phyloP scores from a whole-genome alignment of 768 basidiomycete genomes.

The Hirschioporus abietinus region DNA sequence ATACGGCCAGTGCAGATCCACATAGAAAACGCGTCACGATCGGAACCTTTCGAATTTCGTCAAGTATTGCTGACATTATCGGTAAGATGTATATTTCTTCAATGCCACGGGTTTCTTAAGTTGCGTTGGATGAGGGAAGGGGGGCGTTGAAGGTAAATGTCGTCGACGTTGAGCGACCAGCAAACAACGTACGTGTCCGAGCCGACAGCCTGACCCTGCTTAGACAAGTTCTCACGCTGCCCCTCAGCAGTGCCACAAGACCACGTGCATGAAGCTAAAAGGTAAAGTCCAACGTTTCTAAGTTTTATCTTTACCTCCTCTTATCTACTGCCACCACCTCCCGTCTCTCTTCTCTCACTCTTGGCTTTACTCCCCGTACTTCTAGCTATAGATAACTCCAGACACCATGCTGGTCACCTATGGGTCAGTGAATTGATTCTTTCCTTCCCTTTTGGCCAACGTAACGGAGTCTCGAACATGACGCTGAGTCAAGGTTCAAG shows the following conservation, averaged over 20 bases:
- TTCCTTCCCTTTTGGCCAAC: neutral
- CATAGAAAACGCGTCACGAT: slow-evolving; percentile 73
- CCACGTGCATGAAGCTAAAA: slow-evolving; percentile 4
- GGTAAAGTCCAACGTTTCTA: neutral
- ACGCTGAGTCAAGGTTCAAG: neutral
- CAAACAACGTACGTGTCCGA: neutral
- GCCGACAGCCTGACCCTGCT: neutral
- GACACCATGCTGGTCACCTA: neutral
- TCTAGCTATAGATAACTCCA: neutral
- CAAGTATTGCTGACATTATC: slow-evolving; percentile 11
- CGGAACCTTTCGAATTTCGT: slow-evolving; percentile 76
- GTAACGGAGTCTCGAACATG: neutral
- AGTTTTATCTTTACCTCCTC: neutral
- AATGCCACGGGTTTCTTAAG: neutral
- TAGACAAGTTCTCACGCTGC: neutral
- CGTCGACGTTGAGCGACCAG: neutral
- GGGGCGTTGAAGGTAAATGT: neutral
- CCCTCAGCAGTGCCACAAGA: slow-evolving; percentile 15
- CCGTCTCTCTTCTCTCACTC: neutral
- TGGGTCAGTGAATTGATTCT: neutral
- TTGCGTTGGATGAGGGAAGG: too few relatives aligned
- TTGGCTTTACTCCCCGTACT: neutral
- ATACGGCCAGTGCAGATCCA: slow-evolving; percentile 53
- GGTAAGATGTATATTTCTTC: too few relatives aligned
- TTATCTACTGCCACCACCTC: too few relatives aligned